Base-by-base conservation (phyloP, 2,329 filamentous ascomycete genomes). In the Aspergillus flavus region DNA sequence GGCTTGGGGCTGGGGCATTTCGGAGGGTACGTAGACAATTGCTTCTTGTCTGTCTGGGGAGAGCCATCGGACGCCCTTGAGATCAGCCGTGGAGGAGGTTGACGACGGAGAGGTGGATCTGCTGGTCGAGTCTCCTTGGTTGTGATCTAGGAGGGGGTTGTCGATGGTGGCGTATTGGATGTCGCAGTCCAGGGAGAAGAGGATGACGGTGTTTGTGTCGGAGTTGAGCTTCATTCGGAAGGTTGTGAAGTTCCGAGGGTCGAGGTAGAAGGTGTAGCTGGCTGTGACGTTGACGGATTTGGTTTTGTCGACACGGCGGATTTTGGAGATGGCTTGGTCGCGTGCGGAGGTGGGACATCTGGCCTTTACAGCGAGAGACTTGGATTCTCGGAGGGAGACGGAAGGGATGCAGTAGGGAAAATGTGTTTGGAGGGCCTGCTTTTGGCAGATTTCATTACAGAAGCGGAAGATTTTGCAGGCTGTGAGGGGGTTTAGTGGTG, bases 201-300 rank as follows among this genome's bases (percentile, higher is more conserved):
- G 61, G n/a, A 75, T 65, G 9, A 72, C 54, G 9, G 72, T 75
- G 59, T 75, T 75, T 26, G 69, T 67, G 12, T 63, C 50, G 2
- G 67, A 64, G 55, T 69, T 74, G 52, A 75, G 64, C 43, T 72
- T 73, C 72, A 75, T 74, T 23, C 72, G 71, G 61, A 75, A 72
- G 5, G 72, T 75, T n/a, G 72, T 70, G 61, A 75, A 74, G 61
- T 74, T 75, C 48, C 72, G 70, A 4, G 71, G 70, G 50, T 75
- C 73, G 9, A 75, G 70, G 54, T 70, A 73, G 61, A 73, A 71
- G 5, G 72, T 73, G 61, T 71, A 71, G 53, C 66, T 72, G 28
- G 71, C 64, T 28, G 66, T 69, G 11, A 75, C 65, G 43, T 65
- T 68, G 11, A 71, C 54, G 21, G 61, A 52, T 36, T 57, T 65